Conservation (phyloP, 352 stramenopile species). For the Globisporangium splendens region DNA sequence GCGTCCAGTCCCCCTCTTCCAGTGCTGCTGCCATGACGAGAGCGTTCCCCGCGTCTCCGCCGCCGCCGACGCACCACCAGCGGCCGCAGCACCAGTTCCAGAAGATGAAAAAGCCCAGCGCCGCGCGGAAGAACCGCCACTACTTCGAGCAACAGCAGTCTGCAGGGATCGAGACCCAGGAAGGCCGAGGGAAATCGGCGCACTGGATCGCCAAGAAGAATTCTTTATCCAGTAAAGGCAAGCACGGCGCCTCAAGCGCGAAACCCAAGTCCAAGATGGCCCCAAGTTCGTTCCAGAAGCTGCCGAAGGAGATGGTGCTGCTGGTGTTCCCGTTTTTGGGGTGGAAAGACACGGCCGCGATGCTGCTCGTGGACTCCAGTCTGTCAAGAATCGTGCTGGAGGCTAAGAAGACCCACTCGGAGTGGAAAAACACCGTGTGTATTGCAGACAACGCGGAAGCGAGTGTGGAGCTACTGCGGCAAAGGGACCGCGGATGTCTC, state of each 20-base stretch:
- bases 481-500: slow-evolving; percentile 23
- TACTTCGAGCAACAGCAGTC: neutral
- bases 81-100: neutral
- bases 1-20: neutral
- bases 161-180: too few species aligned
- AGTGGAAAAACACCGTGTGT: slow-evolving; percentile 42
- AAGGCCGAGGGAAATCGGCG: neutral
- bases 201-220: neutral
- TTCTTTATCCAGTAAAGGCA: neutral
- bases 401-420: slow-evolving; percentile 17
- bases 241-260: neutral
- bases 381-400: slow-evolving; percentile 20
- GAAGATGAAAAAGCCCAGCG: neutral
- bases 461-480: slow-evolving; percentile 32
- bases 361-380: slow-evolving; percentile 26
- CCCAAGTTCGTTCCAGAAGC: slow-evolving; percentile 8
- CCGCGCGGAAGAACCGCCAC: neutral
- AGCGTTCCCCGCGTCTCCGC: neutral
- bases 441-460: slow-evolving; percentile 14
- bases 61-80: neutral
- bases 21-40: neutral
- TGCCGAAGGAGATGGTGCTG: slow-evolving; percentile 44
- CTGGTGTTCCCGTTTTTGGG: slow-evolving; percentile 39
- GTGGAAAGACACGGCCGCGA: slow-evolving; percentile 39
- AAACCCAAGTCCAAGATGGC: neutral